Evolutionary conservation across 2,329 filamentous ascomycete species (phyloP).

Genomic region (Sclerotinia sclerotiorum): DNA sequence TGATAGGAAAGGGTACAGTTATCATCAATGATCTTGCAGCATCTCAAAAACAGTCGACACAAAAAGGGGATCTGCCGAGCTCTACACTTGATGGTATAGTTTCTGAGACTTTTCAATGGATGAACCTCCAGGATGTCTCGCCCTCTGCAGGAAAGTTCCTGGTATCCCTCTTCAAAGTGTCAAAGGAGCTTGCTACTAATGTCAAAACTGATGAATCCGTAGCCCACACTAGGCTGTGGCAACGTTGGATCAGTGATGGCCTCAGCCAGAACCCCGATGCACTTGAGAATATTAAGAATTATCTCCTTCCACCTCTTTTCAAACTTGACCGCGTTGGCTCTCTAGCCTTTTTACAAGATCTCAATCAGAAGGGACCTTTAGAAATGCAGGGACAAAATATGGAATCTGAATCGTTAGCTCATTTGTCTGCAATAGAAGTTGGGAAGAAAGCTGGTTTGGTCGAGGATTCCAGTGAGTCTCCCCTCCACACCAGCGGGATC

Average conservation of each 20-base stretch:
- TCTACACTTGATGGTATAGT: slow-evolving; percentile 50
- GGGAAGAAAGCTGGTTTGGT: slow-evolving; percentile 70
- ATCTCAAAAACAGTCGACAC: background rate
- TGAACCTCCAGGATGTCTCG: slow-evolving; percentile 57
- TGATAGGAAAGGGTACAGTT: slow-evolving; percentile 61
- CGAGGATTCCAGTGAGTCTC: slow-evolving; percentile 60
- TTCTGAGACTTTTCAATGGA: slow-evolving; percentile 54
- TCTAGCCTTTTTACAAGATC: slow-evolving; percentile 55
- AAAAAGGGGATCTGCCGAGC: background rate
- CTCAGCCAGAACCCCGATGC: slow-evolving; percentile 51
- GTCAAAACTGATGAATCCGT: slow-evolving; percentile 42
- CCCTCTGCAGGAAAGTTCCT: slow-evolving; percentile 61
- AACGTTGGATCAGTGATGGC: slow-evolving; percentile 55
- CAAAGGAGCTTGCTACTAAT: slow-evolving; percentile 38
- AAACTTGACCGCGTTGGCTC: slow-evolving; percentile 55
- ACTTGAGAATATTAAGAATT: slow-evolving; percentile 63
- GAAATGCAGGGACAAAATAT: slow-evolving; percentile 49
- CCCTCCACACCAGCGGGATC: background rate
- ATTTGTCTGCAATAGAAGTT: slow-evolving; percentile 66
- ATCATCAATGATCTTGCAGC: slow-evolving; percentile 37
- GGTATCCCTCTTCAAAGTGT: slow-evolving; percentile 54
- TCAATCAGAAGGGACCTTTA: slow-evolving; percentile 54
- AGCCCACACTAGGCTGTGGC: slow-evolving; percentile 46
- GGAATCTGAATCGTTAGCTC: slow-evolving; percentile 57
- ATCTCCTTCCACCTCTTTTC: slow-evolving; percentile 63